These are phyloP conservation scores for Hericium alpestre DNA, from an alignment of 768 basidiomycete genomes.

Conservation along the genomic window DNA sequence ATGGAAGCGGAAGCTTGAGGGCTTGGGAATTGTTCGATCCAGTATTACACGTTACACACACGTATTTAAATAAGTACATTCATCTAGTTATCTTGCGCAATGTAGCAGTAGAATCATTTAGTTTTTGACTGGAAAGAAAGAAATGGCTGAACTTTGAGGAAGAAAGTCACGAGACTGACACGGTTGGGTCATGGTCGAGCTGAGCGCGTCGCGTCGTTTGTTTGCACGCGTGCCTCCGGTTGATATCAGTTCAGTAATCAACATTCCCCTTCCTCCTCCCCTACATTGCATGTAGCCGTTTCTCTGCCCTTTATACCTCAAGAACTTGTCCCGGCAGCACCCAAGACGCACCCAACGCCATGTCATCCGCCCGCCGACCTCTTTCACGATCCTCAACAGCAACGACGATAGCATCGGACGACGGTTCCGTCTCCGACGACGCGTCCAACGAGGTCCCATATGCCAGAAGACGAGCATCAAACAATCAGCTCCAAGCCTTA, in stretches of 20 bases:
- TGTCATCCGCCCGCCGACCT: not conserved
- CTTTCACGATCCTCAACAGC: not conserved
- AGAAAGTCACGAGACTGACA: conserved; percentile 1
- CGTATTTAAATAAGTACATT: too few relatives aligned
- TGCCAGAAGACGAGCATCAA: not conserved
- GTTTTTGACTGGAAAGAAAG: too few relatives aligned
- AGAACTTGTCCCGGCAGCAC: not conserved
- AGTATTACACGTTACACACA: too few relatives aligned
- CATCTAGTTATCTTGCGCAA: too few relatives aligned
- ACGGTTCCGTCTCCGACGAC: not conserved
- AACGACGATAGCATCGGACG: not conserved
- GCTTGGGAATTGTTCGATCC: too few relatives aligned
- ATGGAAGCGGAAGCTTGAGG: too few relatives aligned
- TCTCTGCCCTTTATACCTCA: not conserved
- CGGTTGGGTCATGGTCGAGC: too few relatives aligned
- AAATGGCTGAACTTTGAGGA: not conserved
- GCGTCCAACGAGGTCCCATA: not conserved
- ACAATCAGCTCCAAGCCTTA: not conserved
- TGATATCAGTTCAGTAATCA: not conserved
- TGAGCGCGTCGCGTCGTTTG: not conserved
- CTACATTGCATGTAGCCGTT: not conserved
- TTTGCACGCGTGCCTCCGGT: not conserved
- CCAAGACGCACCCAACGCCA: not conserved
- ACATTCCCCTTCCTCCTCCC: not conserved
- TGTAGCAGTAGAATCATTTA: too few relatives aligned